Evolutionary conservation across 495 filamentous ascomycete species (phyloP).

Genomic region (Amphirosellinia nigrospora): DNA sequence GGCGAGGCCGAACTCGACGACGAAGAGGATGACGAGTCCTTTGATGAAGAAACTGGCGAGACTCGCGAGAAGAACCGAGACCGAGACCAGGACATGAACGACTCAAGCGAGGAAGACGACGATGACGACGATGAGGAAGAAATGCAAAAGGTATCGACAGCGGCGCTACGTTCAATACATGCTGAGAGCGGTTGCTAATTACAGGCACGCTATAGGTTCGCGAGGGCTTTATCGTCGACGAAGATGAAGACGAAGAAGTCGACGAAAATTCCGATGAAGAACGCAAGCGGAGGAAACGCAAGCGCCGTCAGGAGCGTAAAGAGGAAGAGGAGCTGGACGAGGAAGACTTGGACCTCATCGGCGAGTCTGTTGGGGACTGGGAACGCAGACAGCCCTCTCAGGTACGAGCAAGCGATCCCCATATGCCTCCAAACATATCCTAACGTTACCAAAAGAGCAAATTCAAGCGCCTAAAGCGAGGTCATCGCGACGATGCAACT

Average conservation of each 20-base stretch:
- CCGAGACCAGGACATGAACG: constrained; percentile 69
- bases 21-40: constrained; percentile 87
- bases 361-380: constrained; percentile 72
- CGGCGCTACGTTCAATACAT: background rate
- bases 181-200: constrained; percentile 9
- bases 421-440: constrained; percentile 11
- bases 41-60: constrained; percentile 81
- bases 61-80: constrained; percentile 44
- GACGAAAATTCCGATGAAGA: constrained; percentile 68
- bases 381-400: constrained; percentile 67
- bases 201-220: constrained; percentile 63
- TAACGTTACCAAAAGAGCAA: constrained; percentile 67
- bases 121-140: constrained; percentile 92
- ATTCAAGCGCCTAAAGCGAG: constrained; percentile 94
- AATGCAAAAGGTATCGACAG: constrained; percentile 53
- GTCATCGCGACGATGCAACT: constrained; percentile 75
- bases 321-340: constrained; percentile 92
- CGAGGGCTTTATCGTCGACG: constrained; percentile 96
- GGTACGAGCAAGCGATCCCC: constrained; percentile 48
- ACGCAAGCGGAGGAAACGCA: constrained; percentile 68
- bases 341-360: constrained; percentile 95
- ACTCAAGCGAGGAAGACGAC: constrained; percentile 94
- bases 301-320: constrained; percentile 73
- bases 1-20: constrained; percentile 88
- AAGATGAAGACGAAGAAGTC: constrained; percentile 79